Conservation (phyloP, 176 grass and related monocot genomes). For the Aegilops tauschii region DNA sequence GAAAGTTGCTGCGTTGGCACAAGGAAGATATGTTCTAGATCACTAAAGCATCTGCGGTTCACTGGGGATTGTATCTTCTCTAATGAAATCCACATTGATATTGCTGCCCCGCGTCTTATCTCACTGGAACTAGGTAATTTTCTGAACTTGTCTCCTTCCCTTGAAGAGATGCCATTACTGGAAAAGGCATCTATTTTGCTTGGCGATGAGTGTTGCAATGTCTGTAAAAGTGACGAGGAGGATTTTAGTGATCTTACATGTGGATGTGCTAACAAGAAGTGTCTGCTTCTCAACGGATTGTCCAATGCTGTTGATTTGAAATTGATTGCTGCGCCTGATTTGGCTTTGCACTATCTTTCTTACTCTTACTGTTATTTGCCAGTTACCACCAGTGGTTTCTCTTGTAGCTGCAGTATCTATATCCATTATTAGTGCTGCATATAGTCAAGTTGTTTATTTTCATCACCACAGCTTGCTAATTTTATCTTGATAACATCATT, state of each 20-base stretch:
- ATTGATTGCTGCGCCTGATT: background rate
- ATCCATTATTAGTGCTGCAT: background rate
- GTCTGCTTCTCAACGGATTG: background rate
- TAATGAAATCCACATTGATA: background rate
- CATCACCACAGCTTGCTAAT: background rate
- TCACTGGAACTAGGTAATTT: background rate
- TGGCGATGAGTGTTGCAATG: background rate
- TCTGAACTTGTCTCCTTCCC: background rate
- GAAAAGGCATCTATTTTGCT: background rate
- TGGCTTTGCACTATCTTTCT: background rate
- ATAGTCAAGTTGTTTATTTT: background rate
- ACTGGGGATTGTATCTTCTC: no score
- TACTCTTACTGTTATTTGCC: background rate
- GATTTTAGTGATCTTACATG: background rate
- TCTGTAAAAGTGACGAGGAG: background rate
- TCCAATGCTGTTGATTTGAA: background rate
- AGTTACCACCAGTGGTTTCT: no score
- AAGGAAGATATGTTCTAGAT: background rate
- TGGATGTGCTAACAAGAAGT: background rate
- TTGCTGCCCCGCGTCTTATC: background rate
- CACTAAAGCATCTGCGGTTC: background rate
- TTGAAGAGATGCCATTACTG: background rate
- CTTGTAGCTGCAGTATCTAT: background rate
- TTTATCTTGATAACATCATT: background rate
- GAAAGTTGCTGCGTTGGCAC: background rate